These are phyloP conservation scores for Garcia nutans DNA, from an alignment of 345 rosid species.

Conservation along the genomic window DNA sequence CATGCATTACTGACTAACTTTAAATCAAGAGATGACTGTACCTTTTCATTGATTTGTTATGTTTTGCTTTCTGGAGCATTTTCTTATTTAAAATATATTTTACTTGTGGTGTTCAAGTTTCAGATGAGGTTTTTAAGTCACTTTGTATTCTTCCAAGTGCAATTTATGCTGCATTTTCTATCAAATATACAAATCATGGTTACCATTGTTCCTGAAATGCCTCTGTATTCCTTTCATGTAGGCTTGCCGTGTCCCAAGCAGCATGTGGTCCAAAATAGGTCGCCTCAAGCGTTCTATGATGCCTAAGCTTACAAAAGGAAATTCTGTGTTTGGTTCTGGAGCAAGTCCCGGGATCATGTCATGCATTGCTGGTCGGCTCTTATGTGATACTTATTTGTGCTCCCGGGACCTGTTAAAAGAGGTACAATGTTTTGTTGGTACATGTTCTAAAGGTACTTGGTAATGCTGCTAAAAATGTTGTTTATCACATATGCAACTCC, in stretches of 20 bases:
- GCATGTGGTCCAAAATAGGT: slow-evolving; percentile 98
- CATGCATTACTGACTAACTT: neutral
- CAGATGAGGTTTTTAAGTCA: slow-evolving; percentile 9
- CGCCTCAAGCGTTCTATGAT: slow-evolving; percentile 90
- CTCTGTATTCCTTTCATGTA: slow-evolving; percentile 24
- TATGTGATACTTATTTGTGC: slow-evolving; percentile 86
- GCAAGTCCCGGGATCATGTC: slow-evolving; percentile 94
- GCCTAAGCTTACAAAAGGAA: slow-evolving; percentile 87
- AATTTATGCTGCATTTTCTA: neutral
- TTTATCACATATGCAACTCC: slow-evolving; percentile 27
- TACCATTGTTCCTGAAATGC: slow-evolving; percentile 3
- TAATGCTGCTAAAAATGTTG: slow-evolving; percentile 17
- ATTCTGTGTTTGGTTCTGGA: slow-evolving; percentile 73
- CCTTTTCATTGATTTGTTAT: neutral
- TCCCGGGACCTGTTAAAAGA: slow-evolving; percentile 89
- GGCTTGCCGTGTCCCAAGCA: slow-evolving; percentile 87
- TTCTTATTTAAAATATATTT: slow-evolving; percentile 1
- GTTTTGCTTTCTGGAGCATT: neutral
- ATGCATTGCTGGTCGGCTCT: slow-evolving; percentile 92
- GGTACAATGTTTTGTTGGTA: slow-evolving; percentile 40
- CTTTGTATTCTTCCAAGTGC: slow-evolving; percentile 2
- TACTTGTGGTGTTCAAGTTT: neutral
- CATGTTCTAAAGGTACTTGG: slow-evolving; percentile 3
- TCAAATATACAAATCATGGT: slow-evolving; percentile 11
- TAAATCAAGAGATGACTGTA: neutral